Evolutionary conservation across 2,329 filamentous ascomycete species (phyloP).

Genomic region (Nemania abortiva): DNA sequence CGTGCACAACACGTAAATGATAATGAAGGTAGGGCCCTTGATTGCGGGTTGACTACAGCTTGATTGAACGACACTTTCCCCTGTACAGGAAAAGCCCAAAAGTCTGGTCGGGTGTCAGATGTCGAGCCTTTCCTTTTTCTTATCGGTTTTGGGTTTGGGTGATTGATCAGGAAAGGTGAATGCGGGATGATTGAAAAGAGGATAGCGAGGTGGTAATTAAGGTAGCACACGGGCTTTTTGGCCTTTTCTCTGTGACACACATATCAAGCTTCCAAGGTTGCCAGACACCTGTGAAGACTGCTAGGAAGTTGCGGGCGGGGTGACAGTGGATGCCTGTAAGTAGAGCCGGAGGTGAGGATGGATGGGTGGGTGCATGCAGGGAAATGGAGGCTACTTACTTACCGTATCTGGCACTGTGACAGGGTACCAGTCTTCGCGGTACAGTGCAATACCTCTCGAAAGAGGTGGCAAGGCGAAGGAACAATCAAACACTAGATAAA

Average conservation of each 20-base stretch:
- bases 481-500: constrained; percentile 15
- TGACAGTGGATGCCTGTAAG: constrained; percentile 31
- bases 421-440: constrained; percentile 3
- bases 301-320: constrained; percentile 46
- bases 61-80: constrained; percentile 48
- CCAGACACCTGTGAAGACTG: constrained; percentile 52
- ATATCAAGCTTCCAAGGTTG: constrained; percentile 52
- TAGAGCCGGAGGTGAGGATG: constrained; percentile 32
- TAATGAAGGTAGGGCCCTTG: constrained; percentile 15
- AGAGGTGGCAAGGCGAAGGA: constrained; percentile 16
- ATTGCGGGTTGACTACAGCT: constrained; percentile 18
- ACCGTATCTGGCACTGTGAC: constrained; percentile 13
- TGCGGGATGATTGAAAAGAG: constrained; percentile 64
- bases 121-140: constrained; percentile 44
- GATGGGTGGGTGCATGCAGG: constrained; percentile 35
- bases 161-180: constrained; percentile 63
- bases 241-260: constrained; percentile 52
- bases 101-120: constrained; percentile 44
- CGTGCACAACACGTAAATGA: background rate
- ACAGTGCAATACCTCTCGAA: background rate
- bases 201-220: constrained; percentile 59
- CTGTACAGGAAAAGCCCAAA: constrained; percentile 57
- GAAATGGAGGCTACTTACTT: constrained; percentile 28
- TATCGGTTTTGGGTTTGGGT: constrained; percentile 54
- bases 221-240: constrained; percentile 59